These are phyloP conservation scores for Pinus taeda DNA, from an alignment of 75 land plant species.

Conservation along the genomic window DNA sequence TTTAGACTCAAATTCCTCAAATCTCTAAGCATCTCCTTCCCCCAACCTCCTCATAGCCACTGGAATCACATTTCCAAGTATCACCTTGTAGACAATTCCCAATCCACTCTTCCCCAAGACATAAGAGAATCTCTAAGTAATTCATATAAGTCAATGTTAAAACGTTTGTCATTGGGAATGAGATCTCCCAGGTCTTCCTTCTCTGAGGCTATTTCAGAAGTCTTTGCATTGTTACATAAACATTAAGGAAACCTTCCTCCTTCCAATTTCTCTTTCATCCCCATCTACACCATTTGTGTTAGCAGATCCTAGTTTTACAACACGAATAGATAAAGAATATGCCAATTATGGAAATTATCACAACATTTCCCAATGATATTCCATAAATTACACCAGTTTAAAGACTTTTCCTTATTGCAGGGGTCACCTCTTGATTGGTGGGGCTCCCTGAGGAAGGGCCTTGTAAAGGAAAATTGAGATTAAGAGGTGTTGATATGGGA, in stretches of 20 bases:
- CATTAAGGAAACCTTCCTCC: slow-evolving; percentile 12
- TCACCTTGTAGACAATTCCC: no score
- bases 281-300: not conserved
- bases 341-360: slow-evolving; percentile 53
- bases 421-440: not conserved
- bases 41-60: no score
- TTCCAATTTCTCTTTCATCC: slow-evolving; percentile 30
- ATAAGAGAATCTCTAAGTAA: slow-evolving; percentile 68
- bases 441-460: not conserved
- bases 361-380: slow-evolving; percentile 57
- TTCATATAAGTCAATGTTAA: slow-evolving; percentile 61
- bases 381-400: slow-evolving; percentile 36
- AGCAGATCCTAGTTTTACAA: no score
- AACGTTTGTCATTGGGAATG: slow-evolving; percentile 62
- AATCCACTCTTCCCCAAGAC: slow-evolving; percentile 77
- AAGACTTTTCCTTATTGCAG: slow-evolving; percentile 19
- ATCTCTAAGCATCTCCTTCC: no score
- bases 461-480: not conserved
- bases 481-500: slow-evolving; percentile 6
- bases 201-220: slow-evolving; percentile 20
- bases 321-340: no score
- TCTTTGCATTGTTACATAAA: slow-evolving; percentile 14
- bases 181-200: slow-evolving; percentile 36
- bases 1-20: no score
- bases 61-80: no score